phyloP scores from a whole-genome alignment of 2,329 filamentous ascomycete species.

The Nothomitra cinnamomea region DNA sequence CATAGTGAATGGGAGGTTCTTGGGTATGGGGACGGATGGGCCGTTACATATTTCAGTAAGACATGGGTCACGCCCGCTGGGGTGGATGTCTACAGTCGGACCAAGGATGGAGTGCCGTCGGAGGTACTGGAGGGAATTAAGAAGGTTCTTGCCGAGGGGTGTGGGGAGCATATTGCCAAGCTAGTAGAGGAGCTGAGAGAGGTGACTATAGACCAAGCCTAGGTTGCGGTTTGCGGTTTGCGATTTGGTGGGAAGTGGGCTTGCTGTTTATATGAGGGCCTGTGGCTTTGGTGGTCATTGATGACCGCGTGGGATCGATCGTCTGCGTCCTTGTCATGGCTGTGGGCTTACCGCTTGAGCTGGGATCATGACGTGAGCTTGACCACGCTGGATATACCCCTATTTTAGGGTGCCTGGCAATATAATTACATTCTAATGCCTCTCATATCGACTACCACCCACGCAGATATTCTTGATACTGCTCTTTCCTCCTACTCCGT shows the following conservation, averaged over 20 bases:
- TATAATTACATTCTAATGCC: too few relatives aligned
- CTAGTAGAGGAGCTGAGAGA: conserved; percentile 34
- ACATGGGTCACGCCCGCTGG: conserved; percentile 73
- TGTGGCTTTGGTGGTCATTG: too few relatives aligned
- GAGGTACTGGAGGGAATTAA: conserved; percentile 40
- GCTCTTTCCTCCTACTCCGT: neutral
- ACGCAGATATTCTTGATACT: neutral
- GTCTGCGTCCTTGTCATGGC: too few relatives aligned
- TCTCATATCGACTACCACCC: too few relatives aligned
- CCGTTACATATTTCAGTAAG: conserved; percentile 70
- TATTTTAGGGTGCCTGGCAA: too few relatives aligned
- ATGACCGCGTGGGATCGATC: too few relatives aligned
- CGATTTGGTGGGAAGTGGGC: too few relatives aligned
- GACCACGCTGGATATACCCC: too few relatives aligned
- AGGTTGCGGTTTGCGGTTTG: too few relatives aligned
- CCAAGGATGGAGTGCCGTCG: conserved; percentile 39
- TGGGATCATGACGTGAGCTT: too few relatives aligned
- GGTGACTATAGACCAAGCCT: conserved; percentile 20
- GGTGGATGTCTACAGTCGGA: conserved; percentile 58
- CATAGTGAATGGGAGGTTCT: conserved; percentile 67
- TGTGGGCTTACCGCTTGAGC: too few relatives aligned
- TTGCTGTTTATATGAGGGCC: too few relatives aligned
- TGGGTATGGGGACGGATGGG: conserved; percentile 57
- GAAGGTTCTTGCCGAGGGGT: conserved; percentile 33
- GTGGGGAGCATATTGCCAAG: conserved; percentile 33